Conservation (phyloP, 352 stramenopile genomes). For the Achlya hypogyna region DNA sequence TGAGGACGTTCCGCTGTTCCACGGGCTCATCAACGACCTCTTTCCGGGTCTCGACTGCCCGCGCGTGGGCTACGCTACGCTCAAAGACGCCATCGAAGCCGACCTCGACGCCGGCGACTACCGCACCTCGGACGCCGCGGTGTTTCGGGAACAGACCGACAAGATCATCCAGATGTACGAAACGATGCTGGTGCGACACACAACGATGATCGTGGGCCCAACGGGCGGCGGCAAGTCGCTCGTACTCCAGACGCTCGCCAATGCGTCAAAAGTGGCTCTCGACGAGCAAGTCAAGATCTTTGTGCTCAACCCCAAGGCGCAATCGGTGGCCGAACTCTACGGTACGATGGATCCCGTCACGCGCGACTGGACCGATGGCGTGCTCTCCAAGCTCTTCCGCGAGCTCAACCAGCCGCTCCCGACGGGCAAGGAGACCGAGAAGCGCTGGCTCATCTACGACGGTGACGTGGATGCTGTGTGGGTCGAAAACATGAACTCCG, state of each 20-base stretch:
- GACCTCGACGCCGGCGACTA: conserved; percentile 82
- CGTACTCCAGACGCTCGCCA: conserved; percentile 83
- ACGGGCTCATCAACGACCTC: conserved; percentile 91
- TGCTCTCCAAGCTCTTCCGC: conserved; percentile 91
- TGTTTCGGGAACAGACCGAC: conserved; percentile 89
- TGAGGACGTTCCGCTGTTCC: conserved; percentile 92
- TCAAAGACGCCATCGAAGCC: conserved; percentile 83
- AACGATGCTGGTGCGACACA: conserved; percentile 93
- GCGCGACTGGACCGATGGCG: conserved; percentile 93
- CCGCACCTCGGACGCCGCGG: conserved; percentile 50
- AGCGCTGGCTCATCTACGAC: conserved; percentile 94
- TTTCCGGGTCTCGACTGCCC: conserved; percentile 91
- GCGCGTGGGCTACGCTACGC: conserved; percentile 84
- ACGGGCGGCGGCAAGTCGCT: conserved; percentile 90
- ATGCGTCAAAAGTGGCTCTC: conserved; percentile 76
- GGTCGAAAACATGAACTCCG: conserved; percentile 97
- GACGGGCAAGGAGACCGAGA: conserved; percentile 85
- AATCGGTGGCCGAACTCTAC: conserved; percentile 91
- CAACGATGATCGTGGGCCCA: conserved; percentile 93
- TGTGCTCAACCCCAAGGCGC: conserved; percentile 91
- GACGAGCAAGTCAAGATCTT: conserved; percentile 89
- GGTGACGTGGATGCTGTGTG: conserved; percentile 94
- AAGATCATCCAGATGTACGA: conserved; percentile 97
- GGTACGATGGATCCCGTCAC: conserved; percentile 93
- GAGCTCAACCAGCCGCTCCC: conserved; percentile 91